These are phyloP conservation scores for Osmanthus fragrans DNA, from an alignment of 257 asterid genomes.

Conservation along the genomic window DNA sequence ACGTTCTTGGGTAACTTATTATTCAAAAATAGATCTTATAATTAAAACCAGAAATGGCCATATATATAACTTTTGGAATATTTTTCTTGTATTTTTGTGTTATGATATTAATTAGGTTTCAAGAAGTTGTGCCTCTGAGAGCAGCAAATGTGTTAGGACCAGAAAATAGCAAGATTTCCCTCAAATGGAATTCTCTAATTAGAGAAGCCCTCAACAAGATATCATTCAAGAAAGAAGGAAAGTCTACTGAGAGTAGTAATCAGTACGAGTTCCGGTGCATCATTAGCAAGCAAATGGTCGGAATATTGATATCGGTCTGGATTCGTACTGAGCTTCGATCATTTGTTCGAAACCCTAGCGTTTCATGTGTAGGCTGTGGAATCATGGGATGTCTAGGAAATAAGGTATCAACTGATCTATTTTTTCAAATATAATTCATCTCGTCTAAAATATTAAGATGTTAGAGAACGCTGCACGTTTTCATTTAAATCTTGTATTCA, in stretches of 20 bases:
- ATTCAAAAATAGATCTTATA: too few relatives aligned
- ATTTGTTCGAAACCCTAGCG: constrained; percentile 47
- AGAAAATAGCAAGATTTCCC: constrained; percentile 36
- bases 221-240: not conserved
- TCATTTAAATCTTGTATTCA: too few relatives aligned
- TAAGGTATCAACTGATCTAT: constrained; percentile 37
- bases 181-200: constrained; percentile 59
- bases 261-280: constrained; percentile 43
- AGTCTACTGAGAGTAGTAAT: not conserved
- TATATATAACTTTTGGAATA: not conserved
- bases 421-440: not conserved
- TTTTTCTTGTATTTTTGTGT: not conserved
- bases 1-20: constrained; percentile 38
- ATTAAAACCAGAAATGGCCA: not conserved
- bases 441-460: not conserved
- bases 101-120: constrained; percentile 39
- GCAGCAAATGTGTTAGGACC: constrained; percentile 49
- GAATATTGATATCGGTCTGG: constrained; percentile 64
- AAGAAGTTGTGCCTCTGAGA: constrained; percentile 68
- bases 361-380: constrained; percentile 72
- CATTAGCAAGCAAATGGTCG: constrained; percentile 71
- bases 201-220: constrained; percentile 42
- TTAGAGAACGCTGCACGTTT: too few relatives aligned
- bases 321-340: constrained; percentile 48
- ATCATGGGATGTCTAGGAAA: constrained; percentile 68